Conservation (phyloP, 1,284 basidiomycete genomes). For the Volvariella surrecta region DNA sequence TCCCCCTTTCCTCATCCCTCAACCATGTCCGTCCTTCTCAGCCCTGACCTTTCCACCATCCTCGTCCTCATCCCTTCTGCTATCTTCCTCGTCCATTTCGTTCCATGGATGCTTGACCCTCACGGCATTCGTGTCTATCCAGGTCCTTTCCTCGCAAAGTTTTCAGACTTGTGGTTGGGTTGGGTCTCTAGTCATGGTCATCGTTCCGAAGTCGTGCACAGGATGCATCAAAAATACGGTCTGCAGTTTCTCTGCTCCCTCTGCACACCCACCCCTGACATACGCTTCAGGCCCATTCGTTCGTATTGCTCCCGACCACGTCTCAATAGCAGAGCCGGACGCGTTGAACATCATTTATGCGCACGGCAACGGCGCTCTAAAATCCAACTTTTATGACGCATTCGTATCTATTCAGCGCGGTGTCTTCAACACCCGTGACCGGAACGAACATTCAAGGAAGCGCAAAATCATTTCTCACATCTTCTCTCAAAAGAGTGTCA, state of each 20-base stretch:
- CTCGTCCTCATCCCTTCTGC: conserved; percentile 16
- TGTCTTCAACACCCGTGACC: conserved; percentile 83
- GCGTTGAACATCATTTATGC: conserved; percentile 72
- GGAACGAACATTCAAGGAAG: conserved; percentile 79
- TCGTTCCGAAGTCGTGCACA: conserved; percentile 70
- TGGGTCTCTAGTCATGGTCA: conserved; percentile 58
- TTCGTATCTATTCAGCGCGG: conserved; percentile 74
- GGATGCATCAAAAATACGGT: conserved; percentile 75
- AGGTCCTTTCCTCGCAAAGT: conserved; percentile 70
- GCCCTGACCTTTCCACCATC: conserved; percentile 15
- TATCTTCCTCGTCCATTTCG: conserved; percentile 39
- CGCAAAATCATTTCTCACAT: conserved; percentile 86
- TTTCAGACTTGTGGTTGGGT: conserved; percentile 76
- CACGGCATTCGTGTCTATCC: conserved; percentile 54
- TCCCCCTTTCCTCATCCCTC: conserved; percentile 5
- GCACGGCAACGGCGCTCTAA: conserved; percentile 73
- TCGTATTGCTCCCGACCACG: conserved; percentile 83
- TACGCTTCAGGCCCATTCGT: conserved; percentile 59
- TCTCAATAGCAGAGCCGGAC: conserved; percentile 75
- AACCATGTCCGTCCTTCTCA: conserved; percentile 12
- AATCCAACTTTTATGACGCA: conserved; percentile 77
- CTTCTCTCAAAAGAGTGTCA: conserved; percentile 77
- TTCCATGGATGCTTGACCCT: conserved; percentile 53
- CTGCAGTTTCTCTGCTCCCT: conserved; percentile 12
- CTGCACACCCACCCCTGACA: conserved; percentile 2